Base-by-base conservation (phyloP, 2,329 filamentous ascomycete species). In the Periglandula ipomoeae region DNA sequence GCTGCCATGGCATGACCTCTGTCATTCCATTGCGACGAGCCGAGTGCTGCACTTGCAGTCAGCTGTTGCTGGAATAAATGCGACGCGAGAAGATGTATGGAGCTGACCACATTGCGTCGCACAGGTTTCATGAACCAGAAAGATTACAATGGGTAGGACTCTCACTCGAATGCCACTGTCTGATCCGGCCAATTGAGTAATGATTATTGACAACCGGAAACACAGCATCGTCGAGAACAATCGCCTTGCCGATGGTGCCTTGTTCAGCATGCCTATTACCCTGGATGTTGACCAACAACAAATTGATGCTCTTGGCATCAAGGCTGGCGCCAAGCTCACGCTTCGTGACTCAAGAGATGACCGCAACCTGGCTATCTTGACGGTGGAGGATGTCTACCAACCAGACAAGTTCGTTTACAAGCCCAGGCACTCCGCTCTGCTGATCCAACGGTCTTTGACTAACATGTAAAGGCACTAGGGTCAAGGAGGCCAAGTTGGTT, bases 211-310 rank as follows among this genome's bases (percentile, higher is more conserved):
- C 34, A 17, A 30, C 5, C 38, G 9, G 24, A 32, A 6, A n/a
- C 26, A 24, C 38, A 93, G 89, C 55, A 93, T 98, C 55, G 90
- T 96, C 58, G 83, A 85, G 69, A 81, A 91, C 59, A 84, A 87
- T 74, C 87, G 93, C 60, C 85, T 98, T 51, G 82, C 82, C 51
- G 84, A 89, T 71, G 93, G 93, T 66, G 84, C 83, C 65, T 85
- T 98, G 61, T 97, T 97, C 75, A 87, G 82, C 70, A 98, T 98
- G 73, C 93, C 93, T 62, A 97, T 98, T 70, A 94, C 87, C 60
- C 84, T 98, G 57, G 93, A 98, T 68, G 75, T 94, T 53, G 81
- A 78, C 56, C 75, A 89, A 66, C 71, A 84, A 63, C 81, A 81
- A 51, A 87, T 97, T 64, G 77, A 91, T 56, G 76, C 83, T 59